These are phyloP conservation scores for Miscanthus sacchariflorus DNA, from an alignment of 202 grass and related monocot genomes.

Conservation along the genomic window DNA sequence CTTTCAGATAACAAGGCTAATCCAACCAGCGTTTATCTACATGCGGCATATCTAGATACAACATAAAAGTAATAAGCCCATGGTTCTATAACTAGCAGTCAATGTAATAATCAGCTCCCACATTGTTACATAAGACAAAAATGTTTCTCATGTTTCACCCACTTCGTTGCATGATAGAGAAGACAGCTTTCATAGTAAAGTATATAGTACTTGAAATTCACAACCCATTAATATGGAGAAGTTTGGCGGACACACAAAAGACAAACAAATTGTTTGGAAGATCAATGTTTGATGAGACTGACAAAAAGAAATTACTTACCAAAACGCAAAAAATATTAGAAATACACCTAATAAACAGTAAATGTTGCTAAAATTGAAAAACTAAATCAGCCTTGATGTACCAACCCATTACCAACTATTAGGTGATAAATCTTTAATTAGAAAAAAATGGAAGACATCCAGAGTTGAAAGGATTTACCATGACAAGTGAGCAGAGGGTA, in stretches of 20 bases:
- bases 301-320: neutral
- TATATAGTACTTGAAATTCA: neutral
- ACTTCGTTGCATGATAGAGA: neutral
- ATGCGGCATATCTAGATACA: neutral
- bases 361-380: neutral
- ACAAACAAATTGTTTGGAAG: neutral
- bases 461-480: slow-evolving; percentile 56
- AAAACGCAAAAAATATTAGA: slow-evolving; percentile 3
- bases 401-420: neutral
- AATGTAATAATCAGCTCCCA: neutral
- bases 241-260: neutral
- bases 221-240: slow-evolving; percentile 15
- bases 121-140: neutral
- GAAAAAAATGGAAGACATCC: slow-evolving; percentile 21
- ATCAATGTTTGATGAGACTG: neutral
- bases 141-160: neutral
- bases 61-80: too few relatives aligned
- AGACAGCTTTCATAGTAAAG: neutral
- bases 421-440: neutral
- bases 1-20: neutral
- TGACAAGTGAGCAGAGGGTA: slow-evolving; percentile 45
- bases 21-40: neutral
- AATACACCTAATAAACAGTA: neutral
- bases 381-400: neutral
- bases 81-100: neutral